These are phyloP conservation scores for Uromyces viciae-fabae DNA, from an alignment of 1,284 basidiomycete genomes.

Conservation along the genomic window DNA sequence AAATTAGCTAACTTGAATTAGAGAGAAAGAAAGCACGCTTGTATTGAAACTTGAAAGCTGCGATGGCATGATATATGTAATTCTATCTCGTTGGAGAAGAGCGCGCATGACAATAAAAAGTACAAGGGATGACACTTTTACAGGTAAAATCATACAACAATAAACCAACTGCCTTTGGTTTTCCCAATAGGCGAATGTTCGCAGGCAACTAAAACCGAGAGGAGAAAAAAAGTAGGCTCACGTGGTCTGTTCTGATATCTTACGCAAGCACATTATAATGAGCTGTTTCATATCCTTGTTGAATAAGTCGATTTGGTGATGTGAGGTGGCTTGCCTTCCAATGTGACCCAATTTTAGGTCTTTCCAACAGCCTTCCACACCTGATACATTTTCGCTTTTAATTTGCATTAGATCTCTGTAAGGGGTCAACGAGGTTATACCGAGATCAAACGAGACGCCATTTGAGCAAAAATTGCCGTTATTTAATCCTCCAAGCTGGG, in stretches of 20 bases:
- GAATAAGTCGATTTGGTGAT: not conserved
- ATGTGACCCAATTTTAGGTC: slow-evolving; percentile 23
- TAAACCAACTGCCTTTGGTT: no score
- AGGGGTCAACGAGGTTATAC: not conserved
- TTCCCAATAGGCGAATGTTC: no score
- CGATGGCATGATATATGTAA: no score
- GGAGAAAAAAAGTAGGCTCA: no score
- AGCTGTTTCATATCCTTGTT: slow-evolving; percentile 15
- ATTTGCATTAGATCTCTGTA: slow-evolving; percentile 32
- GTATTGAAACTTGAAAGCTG: no score
- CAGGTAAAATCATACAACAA: no score
- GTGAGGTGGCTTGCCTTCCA: not conserved
- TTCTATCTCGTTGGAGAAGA: no score
- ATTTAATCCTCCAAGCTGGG: not conserved
- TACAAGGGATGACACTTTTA: no score
- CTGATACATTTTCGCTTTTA: not conserved
- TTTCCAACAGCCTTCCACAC: slow-evolving; percentile 18
- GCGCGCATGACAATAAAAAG: no score
- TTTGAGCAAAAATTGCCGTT: not conserved
- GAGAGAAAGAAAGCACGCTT: no score
- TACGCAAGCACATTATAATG: slow-evolving; percentile 6
- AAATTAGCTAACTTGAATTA: no score
- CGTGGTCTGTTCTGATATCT: slow-evolving; percentile 1
- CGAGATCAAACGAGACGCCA: not conserved
- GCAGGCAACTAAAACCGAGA: no score